Evolutionary conservation across 2,329 filamentous ascomycete species (phyloP), one percentile per base, ranked within the genome.

Genomic region (Exophiala dermatitidis): DNA sequence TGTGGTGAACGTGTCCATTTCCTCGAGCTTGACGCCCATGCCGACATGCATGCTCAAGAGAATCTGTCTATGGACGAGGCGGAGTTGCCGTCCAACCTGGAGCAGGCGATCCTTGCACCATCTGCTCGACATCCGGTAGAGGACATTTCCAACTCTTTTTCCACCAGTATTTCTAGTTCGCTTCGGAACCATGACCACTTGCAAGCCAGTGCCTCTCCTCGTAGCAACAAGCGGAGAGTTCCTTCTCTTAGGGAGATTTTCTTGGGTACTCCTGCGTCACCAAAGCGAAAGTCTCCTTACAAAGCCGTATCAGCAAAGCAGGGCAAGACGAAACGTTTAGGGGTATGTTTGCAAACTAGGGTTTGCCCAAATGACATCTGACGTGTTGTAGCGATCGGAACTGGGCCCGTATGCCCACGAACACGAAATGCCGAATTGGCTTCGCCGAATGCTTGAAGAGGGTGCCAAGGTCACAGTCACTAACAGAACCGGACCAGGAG

Each of bases 331-430:
- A 61, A 54, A 42, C 57, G 60, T 43, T 56, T 60, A 29, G 56
- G 59, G 34, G 52, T 57, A 54, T 44, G 56, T 54, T 8, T 12
- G 42, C 26, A 33, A 33, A 4, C 31, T 8, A 3, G 7, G 40
- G 9, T n/a, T 44, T 46, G n/a, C 32, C 12, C 12, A 33, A 5
- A 31, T 8, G 4, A n/a, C 32, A 28, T 44, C 54, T 59, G 34
- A 59, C 42, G 10, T 34, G 42, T 5, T 19, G 43, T 78, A 76
- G 57, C 55, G 54, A 71, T 75, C 65, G 6, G 84, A 90, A 63
- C 73, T 91, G 9, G 87, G 87, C 0, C 81, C 81, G 29, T 82
- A 86, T 68, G 85, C 85, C 1, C 74, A 87, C 61, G 87, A 91
- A 67, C 79, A 83, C 38, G 76, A 79, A 60, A 90, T 90, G 87